phyloP scores from a whole-genome alignment of 1,284 basidiomycete genomes.

The Marasmius oreades region DNA sequence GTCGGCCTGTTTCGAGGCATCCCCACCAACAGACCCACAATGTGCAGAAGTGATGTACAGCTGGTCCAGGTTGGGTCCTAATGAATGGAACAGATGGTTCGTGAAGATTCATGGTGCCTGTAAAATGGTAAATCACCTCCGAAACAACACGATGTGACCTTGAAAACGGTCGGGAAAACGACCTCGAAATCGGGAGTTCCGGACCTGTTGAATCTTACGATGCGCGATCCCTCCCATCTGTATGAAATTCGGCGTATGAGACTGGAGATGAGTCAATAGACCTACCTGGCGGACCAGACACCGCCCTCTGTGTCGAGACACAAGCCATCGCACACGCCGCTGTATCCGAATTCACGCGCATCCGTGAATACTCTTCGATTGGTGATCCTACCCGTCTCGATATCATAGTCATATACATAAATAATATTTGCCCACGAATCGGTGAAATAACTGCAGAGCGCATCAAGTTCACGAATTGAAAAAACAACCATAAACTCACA shows the following conservation, averaged over 20 bases:
- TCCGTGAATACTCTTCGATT: constrained; percentile 58
- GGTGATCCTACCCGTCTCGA: constrained; percentile 41
- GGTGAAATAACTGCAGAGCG: constrained; percentile 55
- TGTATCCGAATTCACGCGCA: constrained; percentile 48
- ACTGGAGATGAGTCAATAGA: constrained; percentile 4
- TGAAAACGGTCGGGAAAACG: constrained; percentile 53
- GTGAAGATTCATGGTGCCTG: constrained; percentile 4
- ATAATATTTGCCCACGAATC: constrained; percentile 61
- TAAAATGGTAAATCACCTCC: constrained; percentile 45
- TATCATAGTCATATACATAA: constrained; percentile 62
- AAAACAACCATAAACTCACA: constrained; percentile 35
- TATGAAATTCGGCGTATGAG: constrained; percentile 7
- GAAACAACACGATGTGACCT: constrained; percentile 66
- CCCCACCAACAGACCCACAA: constrained; percentile 52
- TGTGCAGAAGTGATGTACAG: constrained; percentile 67
- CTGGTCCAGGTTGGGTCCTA: constrained; percentile 59
- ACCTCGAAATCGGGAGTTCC: constrained; percentile 54
- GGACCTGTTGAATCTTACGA: constrained; percentile 51
- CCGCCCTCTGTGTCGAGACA: constrained; percentile 63
- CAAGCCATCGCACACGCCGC: constrained; percentile 58
- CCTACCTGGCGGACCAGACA: constrained; percentile 65
- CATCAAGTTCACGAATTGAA: background rate
- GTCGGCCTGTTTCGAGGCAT: constrained; percentile 42
- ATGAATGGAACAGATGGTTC: constrained; percentile 5
- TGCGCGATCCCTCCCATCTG: constrained; percentile 62